A percentile compares a stretch with the other conserved stretches of the same genome.
phyloP scores from a whole-genome alignment of 257 asterid genomes.

The Petrea volubilis region DNA sequence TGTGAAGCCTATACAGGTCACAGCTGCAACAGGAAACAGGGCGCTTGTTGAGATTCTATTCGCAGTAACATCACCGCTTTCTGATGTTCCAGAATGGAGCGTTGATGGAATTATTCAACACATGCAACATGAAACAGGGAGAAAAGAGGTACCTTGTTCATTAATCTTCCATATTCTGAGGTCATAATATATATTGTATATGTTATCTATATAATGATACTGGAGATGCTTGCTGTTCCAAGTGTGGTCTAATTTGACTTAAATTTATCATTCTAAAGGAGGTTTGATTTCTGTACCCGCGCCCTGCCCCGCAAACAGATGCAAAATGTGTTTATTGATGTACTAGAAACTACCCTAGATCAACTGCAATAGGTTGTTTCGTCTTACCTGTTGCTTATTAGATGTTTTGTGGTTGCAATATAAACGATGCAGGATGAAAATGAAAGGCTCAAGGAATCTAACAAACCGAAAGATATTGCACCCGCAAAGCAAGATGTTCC shows the following conservation, averaged over 20 bases:
- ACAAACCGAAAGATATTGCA: constrained; percentile 36
- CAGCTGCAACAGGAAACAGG: constrained; percentile 73
- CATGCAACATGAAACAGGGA: constrained; percentile 53
- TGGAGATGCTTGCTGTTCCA: not conserved
- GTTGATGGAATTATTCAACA: constrained; percentile 72
- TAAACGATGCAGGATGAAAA: constrained; percentile 52
- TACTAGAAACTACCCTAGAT: not conserved
- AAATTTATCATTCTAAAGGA: no score
- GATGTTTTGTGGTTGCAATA: constrained; percentile 17
- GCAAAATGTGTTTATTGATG: not conserved
- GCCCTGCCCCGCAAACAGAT: not conserved
- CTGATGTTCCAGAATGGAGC: constrained; percentile 64
- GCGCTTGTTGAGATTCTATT: constrained; percentile 74
- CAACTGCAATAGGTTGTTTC: not conserved
- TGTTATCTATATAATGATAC: not conserved
- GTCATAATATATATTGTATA: not conserved
- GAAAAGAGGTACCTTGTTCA: constrained; percentile 47
- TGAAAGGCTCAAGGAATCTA: constrained; percentile 35
- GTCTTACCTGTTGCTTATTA: constrained; percentile 7
- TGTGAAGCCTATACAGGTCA: constrained; percentile 75
- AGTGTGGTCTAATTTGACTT: no score
- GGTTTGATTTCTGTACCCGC: constrained; percentile 3
- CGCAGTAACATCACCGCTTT: constrained; percentile 53
- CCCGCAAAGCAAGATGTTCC: constrained; percentile 54
- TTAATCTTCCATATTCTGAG: constrained; percentile 1